Base-by-base conservation (phyloP, 257 asterid species). In the Misopates orontium region DNA sequence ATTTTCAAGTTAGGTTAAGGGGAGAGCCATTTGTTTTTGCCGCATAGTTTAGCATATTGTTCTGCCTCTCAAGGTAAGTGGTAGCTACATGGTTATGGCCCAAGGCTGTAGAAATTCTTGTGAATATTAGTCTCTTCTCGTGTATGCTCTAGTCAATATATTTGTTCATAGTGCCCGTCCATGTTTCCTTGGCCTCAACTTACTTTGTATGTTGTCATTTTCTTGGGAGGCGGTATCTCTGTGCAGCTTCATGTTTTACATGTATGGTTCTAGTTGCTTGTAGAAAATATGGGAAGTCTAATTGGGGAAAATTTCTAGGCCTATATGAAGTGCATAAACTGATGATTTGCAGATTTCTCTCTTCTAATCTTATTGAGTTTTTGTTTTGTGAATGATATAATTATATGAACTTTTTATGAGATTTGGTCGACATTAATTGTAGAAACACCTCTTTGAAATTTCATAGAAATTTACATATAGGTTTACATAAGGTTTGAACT, bases 101-200 rank as follows among this genome's bases (percentile, higher is more conserved):
- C 53, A 84, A 86, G 95, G 94, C 95, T 84, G 82, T 78, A 74
- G 82, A 82, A 71, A 31, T 69, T 78, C 75, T 84, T 86, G 93
- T 86, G 84, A 79, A 86, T 83, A 83, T 70, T 56, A 71, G 73
- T 72, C 67, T 68, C 64, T 62, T 71, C 41, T 48, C 61, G 70
- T 73, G 77, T 74, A 72, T 66, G 52, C 73, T 59, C 56, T 69
- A 58, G 71, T 56, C 50, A n/a, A 56, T 63, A 36, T 36, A 70
- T 64, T 68, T 55, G 67, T 70, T 61, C n/a, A 60, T 56, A 75
- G 81, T 66, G 55, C 23, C 47, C 61, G 39, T 67, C 68, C 68
- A 32, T 64, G 18, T 39, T 64, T 66, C 66, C 45, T 18, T 42
- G 18, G 63, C 62, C 74, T 23, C 64, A 66, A 49, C 58, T 60